These are phyloP conservation scores for Phenoliferia sp. DNA, from an alignment of 1,284 basidiomycete genomes.

Conservation along the genomic window DNA sequence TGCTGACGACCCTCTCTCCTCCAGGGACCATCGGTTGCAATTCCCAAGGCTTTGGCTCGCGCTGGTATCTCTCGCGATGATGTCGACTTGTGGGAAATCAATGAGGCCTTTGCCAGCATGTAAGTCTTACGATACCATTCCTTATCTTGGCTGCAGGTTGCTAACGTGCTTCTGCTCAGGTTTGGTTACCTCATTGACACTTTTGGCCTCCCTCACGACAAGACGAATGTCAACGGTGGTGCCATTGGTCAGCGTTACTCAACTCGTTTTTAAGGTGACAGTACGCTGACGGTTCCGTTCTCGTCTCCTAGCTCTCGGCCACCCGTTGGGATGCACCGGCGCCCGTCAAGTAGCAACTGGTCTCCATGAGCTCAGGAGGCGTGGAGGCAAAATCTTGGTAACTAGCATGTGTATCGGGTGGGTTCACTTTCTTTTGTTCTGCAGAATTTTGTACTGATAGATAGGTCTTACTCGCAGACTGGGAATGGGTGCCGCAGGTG, in stretches of 20 bases:
- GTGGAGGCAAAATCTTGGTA: slow-evolving; percentile 72
- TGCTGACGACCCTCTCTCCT: not conserved
- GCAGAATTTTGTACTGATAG: not conserved
- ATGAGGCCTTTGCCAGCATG: slow-evolving; percentile 29
- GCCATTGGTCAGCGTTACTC: not conserved
- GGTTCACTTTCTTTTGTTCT: not conserved
- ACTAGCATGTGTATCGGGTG: slow-evolving; percentile 59
- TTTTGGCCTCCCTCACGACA: slow-evolving; percentile 40
- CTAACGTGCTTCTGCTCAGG: slow-evolving; percentile 7
- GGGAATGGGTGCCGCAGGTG: slow-evolving; percentile 78
- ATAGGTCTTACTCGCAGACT: not conserved
- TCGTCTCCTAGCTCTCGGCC: slow-evolving; percentile 32
- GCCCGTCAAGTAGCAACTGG: slow-evolving; percentile 83
- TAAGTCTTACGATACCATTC: not conserved
- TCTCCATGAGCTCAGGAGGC: slow-evolving; percentile 70
- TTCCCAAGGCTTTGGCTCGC: slow-evolving; percentile 39
- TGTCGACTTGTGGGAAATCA: slow-evolving; percentile 41
- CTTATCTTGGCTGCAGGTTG: not conserved
- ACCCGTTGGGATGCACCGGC: slow-evolving; percentile 76
- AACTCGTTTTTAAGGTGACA: not conserved
- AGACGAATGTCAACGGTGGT: slow-evolving; percentile 36
- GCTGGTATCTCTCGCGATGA: slow-evolving; percentile 41
- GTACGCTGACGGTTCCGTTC: not conserved
- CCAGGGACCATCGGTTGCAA: slow-evolving; percentile 33
- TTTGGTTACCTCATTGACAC: slow-evolving; percentile 28